Percentiles rank a stretch among this genome's conserved stretches.
Evolutionary conservation across 352 stramenopile genomes (phyloP).

Genomic region (Phytophthora sp.): DNA sequence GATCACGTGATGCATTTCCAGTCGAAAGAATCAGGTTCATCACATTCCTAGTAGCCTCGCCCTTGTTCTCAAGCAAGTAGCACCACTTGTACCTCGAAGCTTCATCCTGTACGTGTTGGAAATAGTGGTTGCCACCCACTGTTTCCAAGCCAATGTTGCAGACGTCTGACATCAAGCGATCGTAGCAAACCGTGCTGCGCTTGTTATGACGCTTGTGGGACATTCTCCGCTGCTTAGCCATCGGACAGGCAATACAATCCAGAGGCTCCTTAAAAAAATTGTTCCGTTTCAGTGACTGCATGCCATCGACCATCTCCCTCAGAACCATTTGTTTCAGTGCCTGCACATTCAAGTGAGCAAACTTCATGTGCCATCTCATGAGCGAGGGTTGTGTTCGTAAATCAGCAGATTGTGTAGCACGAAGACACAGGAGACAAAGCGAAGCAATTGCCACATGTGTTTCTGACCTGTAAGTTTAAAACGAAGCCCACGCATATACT

Average conservation of each 20-base stretch:
- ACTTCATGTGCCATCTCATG: neutral
- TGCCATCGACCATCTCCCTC: neutral
- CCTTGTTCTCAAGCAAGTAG: neutral
- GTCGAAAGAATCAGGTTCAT: neutral
- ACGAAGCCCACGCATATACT: too few relatives aligned
- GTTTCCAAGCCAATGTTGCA: neutral
- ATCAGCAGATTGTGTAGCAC: too few relatives aligned
- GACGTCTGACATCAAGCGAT: neutral
- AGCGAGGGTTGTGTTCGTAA: neutral
- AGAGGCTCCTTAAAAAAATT: neutral
- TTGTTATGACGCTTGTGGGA: neutral
- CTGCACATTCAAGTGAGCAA: neutral
- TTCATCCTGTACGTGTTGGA: neutral
- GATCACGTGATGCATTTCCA: neutral
- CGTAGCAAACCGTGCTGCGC: neutral
- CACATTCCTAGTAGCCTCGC: neutral
- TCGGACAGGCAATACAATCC: neutral
- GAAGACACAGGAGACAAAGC: too few relatives aligned
- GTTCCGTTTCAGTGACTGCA: neutral
- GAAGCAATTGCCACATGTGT: too few relatives aligned
- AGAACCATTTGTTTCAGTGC: neutral
- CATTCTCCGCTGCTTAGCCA: neutral
- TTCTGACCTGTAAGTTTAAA: too few relatives aligned
- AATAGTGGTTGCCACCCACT: neutral
- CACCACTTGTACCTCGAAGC: neutral